phyloP scores from a whole-genome alignment of 345 rosid genomes.

The Aurinia saxatilis region DNA sequence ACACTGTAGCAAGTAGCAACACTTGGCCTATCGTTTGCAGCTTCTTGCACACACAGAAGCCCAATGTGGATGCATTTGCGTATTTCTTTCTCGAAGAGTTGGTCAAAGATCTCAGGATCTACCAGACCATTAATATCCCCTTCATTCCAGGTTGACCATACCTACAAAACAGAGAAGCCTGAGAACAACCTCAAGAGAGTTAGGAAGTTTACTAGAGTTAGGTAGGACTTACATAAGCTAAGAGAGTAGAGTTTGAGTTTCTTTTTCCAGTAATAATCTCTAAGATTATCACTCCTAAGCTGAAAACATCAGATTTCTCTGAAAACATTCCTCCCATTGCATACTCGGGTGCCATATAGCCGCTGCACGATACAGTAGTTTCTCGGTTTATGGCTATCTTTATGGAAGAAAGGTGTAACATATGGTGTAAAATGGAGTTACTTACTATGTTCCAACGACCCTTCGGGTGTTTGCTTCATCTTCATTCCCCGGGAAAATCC shows the following conservation, averaged over 20 bases:
- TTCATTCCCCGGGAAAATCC: conserved; percentile 34
- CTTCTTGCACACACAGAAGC: conserved; percentile 37
- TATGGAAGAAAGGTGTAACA: neutral
- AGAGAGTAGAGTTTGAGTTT: conserved; percentile 29
- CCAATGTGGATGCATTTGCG: conserved; percentile 33
- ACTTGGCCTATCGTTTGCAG: conserved; percentile 31
- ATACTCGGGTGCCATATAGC: conserved; percentile 45
- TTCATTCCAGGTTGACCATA: conserved; percentile 28
- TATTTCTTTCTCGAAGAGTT: conserved; percentile 20
- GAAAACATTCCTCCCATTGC: conserved; percentile 38
- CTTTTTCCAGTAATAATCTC: conserved; percentile 36
- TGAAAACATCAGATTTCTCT: conserved; percentile 39
- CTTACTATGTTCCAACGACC: conserved; percentile 45
- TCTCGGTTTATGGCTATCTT: neutral
- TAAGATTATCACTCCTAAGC: conserved; percentile 39
- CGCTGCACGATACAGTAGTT: conserved; percentile 22
- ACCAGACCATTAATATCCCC: conserved; percentile 2
- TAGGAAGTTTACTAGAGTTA: neutral
- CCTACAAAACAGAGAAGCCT: conserved; percentile 15
- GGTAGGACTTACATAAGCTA: conserved; percentile 25
- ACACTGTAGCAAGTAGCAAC: conserved; percentile 29
- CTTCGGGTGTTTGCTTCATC: conserved; percentile 37
- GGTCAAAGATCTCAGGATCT: conserved; percentile 25
- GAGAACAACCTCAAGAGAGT: neutral
- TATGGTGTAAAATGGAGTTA: neutral